These are phyloP conservation scores for Saccharomyces kudriavzevii DNA, from an alignment of 805 yeast species.

Conservation along the genomic window DNA sequence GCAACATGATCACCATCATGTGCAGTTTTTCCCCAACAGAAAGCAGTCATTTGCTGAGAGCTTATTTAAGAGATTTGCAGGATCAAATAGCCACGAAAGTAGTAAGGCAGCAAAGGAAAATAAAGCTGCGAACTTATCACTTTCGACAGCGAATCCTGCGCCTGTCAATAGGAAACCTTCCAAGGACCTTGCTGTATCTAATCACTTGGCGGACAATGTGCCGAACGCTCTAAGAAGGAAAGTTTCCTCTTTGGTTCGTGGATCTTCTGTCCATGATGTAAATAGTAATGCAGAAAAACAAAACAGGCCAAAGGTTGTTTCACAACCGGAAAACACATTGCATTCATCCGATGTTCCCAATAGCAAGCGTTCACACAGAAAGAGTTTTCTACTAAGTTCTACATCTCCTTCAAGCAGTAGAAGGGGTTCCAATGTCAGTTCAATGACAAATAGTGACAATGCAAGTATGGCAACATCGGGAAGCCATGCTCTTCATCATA, in stretches of 20 bases:
- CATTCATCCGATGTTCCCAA: background rate
- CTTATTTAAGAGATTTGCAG: slow-evolving; percentile 21
- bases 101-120: background rate
- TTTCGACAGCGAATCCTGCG: background rate
- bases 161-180: slow-evolving; percentile 5
- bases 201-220: slow-evolving; percentile 7
- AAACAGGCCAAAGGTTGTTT: background rate
- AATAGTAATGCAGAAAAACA: background rate
- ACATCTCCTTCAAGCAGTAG: slow-evolving; percentile 6
- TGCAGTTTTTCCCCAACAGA: slow-evolving; percentile 10
- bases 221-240: slow-evolving; percentile 12
- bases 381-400: background rate
- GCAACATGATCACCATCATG: slow-evolving; percentile 1
- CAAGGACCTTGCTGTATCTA: slow-evolving; percentile 2
- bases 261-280: slow-evolving; percentile 4
- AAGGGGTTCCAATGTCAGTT: slow-evolving; percentile 6
- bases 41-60: slow-evolving; percentile 23
- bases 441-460: background rate
- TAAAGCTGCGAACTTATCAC: background rate
- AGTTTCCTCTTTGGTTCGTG: slow-evolving; percentile 20
- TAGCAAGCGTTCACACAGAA: background rate
- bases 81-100: background rate
- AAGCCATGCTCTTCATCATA: slow-evolving; percentile 1
- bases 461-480: slow-evolving; percentile 6
- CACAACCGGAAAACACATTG: background rate